Evolutionary conservation across 2,329 filamentous ascomycete species (phyloP), one percentile per base, ranked within the genome.

Genomic region (Ciborinia camelliae): DNA sequence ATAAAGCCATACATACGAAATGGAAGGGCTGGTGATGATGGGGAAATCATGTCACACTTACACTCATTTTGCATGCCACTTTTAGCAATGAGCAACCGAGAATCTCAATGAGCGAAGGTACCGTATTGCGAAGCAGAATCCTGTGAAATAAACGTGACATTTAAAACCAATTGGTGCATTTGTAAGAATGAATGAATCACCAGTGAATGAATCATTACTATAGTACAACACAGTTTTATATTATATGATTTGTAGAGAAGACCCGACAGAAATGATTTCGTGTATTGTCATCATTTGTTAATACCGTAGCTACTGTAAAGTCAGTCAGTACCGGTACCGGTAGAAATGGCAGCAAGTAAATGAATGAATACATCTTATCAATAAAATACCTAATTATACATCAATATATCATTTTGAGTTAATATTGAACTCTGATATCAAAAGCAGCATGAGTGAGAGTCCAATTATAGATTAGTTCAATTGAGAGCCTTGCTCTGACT

Each of bases 21-120:
- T 30, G 39, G 23, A 57, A 57, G 39, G 54, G 54, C 54, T 32
- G 54, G 39, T 23, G 39, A 57, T 57, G 54, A 45, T 57, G 15
- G 15, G 28, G 52, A 45, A 45, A 45, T 57, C 39, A 45, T 45
- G 39, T 43, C 20, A 58, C 28, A 58, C 52, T 23, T 35, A 23
- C 14, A 35, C 54, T 47, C 47, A 45, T 23, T 58, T 47, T 14
- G 14, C 54, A 45, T 45, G 54, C 54, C 39, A 58, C 41, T 58
- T 53, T 58, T 47, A 58, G 41, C 28, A 45, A 47, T 41, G 28
- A 45, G 32, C 9, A 35, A 55, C n/a, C n/a, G n/a, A n/a, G n/a
- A 35, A 26, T 5, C 37, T 28, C 14, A 23, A 54, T 54, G 51
- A 45, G 41, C 18, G 4, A 45, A 35, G 32, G 32, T 35, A 35